Conservation (phyloP, 2,329 filamentous ascomycete species). For the Aspergillus phoenicis region DNA sequence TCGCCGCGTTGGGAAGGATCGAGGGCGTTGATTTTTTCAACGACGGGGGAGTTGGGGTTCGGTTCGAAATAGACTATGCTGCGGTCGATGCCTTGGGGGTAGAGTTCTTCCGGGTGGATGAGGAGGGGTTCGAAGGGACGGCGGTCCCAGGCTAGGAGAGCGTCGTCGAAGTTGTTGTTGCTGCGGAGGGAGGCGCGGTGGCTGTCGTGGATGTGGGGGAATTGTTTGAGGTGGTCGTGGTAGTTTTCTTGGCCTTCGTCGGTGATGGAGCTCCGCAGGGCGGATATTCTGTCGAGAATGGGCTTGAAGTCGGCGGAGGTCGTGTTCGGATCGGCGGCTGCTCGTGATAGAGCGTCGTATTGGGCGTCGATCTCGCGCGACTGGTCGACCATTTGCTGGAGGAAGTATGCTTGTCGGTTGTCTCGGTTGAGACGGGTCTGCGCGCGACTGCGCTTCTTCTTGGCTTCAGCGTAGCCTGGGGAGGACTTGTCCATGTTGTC, state of each 20-base stretch:
- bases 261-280: constrained; percentile 12
- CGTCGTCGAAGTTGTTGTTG: constrained; percentile 46
- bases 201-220: constrained; percentile 56
- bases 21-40: constrained; percentile 24
- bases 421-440: constrained; percentile 29
- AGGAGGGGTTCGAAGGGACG: constrained; percentile 71
- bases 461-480: constrained; percentile 19
- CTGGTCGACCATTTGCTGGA: constrained; percentile 19
- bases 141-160: constrained; percentile 67
- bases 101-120: constrained; percentile 64
- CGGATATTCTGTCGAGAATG: constrained; percentile 25
- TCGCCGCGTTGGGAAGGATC: constrained; percentile 18
- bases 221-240: constrained; percentile 29
- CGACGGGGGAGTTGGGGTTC: constrained; percentile 28
- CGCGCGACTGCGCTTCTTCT: constrained; percentile 23
- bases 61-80: constrained; percentile 41
- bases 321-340: constrained; percentile 28
- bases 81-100: constrained; percentile 53
- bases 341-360: constrained; percentile 25
- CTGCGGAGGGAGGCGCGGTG: constrained; percentile 40
- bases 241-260: constrained; percentile 9
- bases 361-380: constrained; percentile 34
- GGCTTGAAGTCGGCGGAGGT: constrained; percentile 23
- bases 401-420: constrained; percentile 24
- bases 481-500: not conserved